phyloP scores from a whole-genome alignment of 2,329 filamentous ascomycete genomes.

The Epicoccum nigrum region DNA sequence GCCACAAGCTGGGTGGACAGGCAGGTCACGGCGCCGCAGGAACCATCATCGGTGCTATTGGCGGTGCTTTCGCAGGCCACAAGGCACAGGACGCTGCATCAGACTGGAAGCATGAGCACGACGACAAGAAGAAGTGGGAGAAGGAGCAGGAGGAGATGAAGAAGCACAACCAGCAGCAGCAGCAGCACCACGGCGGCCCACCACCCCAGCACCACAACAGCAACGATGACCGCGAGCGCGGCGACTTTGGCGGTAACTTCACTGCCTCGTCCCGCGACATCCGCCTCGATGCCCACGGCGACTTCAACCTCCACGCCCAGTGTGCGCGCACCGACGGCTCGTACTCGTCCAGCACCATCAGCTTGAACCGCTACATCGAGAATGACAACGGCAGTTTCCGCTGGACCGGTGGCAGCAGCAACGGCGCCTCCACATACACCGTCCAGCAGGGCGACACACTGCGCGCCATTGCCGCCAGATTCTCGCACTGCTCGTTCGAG shows the following conservation, averaged over 20 bases:
- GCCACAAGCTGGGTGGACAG: slow-evolving; percentile 33
- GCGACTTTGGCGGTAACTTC: slow-evolving; percentile 35
- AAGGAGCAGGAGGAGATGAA: slow-evolving; percentile 26
- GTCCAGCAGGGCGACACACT: slow-evolving; percentile 38
- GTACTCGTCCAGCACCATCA: slow-evolving; percentile 29
- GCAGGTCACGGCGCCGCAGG: slow-evolving; percentile 32
- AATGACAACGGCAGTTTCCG: slow-evolving; percentile 35
- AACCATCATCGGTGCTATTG: slow-evolving; percentile 31
- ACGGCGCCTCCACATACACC: slow-evolving; percentile 24
- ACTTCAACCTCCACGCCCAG: slow-evolving; percentile 35
- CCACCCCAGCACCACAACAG: slow-evolving; percentile 2
- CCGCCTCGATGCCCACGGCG: slow-evolving; percentile 34
- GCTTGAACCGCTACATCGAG: slow-evolving; percentile 29
- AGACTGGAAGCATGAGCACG: slow-evolving; percentile 36
- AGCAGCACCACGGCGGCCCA: neutral
- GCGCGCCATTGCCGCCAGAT: slow-evolving; percentile 32
- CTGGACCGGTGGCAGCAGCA: slow-evolving; percentile 28
- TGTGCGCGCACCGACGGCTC: slow-evolving; percentile 33
- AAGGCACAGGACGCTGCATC: slow-evolving; percentile 29
- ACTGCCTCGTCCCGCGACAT: slow-evolving; percentile 31
- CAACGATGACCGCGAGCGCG: slow-evolving; percentile 18
- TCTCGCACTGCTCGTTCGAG: slow-evolving; percentile 34
- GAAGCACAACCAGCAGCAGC: slow-evolving; percentile 24
- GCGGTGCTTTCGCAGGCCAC: slow-evolving; percentile 34
- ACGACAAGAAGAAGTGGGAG: slow-evolving; percentile 37